Conservation (phyloP, 2,329 filamentous ascomycete genomes). For the Xenoacremonium recifei region DNA sequence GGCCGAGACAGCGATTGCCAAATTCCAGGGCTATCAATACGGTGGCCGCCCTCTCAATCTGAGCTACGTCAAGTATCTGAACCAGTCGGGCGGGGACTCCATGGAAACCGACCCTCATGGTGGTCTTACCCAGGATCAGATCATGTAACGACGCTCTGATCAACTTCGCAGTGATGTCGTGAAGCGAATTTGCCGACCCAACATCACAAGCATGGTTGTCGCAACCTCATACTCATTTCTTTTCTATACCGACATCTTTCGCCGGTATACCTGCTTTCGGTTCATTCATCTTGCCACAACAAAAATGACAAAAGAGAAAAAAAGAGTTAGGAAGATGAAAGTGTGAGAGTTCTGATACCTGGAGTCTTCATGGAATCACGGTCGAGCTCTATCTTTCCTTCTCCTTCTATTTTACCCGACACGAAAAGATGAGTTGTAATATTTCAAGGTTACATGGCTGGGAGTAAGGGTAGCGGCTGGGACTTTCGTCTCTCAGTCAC, state of each 20-base stretch:
- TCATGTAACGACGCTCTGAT: too few species aligned
- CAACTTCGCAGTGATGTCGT: too few species aligned
- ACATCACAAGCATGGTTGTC: slow-evolving; percentile 5
- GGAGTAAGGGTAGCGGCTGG: slow-evolving; percentile 1
- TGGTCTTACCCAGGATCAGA: slow-evolving; percentile 93
- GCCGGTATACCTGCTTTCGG: slow-evolving; percentile 16
- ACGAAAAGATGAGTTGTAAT: slow-evolving; percentile 22
- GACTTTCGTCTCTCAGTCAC: slow-evolving; percentile 8
- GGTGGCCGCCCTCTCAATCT: slow-evolving; percentile 91
- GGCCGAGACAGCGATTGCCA: slow-evolving; percentile 90
- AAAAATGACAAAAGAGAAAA: slow-evolving; percentile 13
- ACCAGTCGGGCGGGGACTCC: slow-evolving; percentile 61
- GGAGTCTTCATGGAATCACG: slow-evolving; percentile 18
- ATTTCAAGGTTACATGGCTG: slow-evolving; percentile 16
- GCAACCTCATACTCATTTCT: slow-evolving; percentile 8
- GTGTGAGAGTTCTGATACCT: too few species aligned
- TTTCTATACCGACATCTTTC: too few species aligned
- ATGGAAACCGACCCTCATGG: slow-evolving; percentile 81
- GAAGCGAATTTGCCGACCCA: too few species aligned
- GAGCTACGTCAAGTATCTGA: slow-evolving; percentile 91
- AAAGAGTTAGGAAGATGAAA: too few species aligned
- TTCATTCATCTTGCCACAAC: slow-evolving; percentile 17
- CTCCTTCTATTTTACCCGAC: slow-evolving; percentile 16
- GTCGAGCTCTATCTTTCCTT: slow-evolving; percentile 17
- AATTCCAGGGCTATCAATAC: slow-evolving; percentile 98